Evolutionary conservation across 768 basidiomycete genomes (phyloP), one percentile per base, ranked within the genome.

Genomic region (Rhodotorula babjevae): DNA sequence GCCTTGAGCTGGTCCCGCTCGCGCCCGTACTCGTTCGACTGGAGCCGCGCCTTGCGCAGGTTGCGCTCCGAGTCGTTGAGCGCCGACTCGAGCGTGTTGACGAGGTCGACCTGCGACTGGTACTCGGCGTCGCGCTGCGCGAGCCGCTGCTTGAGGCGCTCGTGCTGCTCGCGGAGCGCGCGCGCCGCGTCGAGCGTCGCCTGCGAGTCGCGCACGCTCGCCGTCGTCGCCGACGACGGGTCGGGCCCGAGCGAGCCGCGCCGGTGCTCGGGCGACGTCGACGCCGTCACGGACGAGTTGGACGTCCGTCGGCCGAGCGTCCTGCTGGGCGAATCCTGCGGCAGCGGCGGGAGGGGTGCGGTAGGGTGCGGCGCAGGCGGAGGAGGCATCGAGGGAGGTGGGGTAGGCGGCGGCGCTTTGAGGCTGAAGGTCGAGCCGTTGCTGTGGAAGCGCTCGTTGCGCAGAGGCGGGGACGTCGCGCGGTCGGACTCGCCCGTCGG

Each of bases 61-160:
- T 93, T 93, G 81, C 95, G 92, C 83, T 95, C 93, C 31, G 91
- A 91, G 78, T 95, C 93, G 62, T 90, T 89, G 23, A 95, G 84
- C 12, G 91, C 92, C 57, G 88, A 86, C 82, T 95, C 92, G 36
- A 95, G 84, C 18, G 89, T 90, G 73, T 83, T 85, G 72, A 93
- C 91, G 47, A 93, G 86, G 80, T 95, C 91, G 86, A 93, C 92
- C 78, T 94, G 92, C 40, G 90, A 88, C 77, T 93, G 90, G 74
- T 94, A 84, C 81, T 96, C 93, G 72, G 85, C 87, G 82, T 96
- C 93, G 79, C 92, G 93, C 80, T 95, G 93, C n/a, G 87, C 88
- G 61, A 96, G 80, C 81, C 93, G 92, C 81, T 95, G 93, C 82
- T 93, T 93, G 73, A 96, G 85, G 33, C 90, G 93, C 82, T 46